A percentile compares a stretch with the other conserved stretches of the same genome.
Evolutionary conservation across 2,329 filamentous ascomycete species (phyloP).

Genomic region (Calonectria fujianensis): DNA sequence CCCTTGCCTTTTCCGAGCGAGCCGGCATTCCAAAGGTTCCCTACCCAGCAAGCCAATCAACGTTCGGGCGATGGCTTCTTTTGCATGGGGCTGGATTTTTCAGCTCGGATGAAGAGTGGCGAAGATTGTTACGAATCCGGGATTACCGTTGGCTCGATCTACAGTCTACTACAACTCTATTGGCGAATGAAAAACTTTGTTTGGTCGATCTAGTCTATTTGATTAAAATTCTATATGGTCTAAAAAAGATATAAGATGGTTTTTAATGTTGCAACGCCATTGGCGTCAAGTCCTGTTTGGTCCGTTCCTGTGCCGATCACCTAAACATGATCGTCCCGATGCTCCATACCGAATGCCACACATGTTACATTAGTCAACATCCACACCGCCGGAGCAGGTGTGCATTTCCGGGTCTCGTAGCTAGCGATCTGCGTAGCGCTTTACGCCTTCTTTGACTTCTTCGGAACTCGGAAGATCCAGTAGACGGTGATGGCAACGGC

Average conservation of each 20-base stretch:
- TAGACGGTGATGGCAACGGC: constrained; percentile 70
- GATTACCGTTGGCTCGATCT: background rate
- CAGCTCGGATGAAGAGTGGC: background rate
- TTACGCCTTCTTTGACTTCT: constrained; percentile 43
- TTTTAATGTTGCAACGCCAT: constrained; percentile 3
- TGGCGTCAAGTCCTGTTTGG: background rate
- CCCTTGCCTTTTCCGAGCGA: background rate
- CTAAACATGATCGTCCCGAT: background rate
- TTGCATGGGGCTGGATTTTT: background rate
- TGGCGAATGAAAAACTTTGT: constrained; percentile 10
- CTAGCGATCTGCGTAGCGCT: background rate
- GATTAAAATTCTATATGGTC: constrained; percentile 15
- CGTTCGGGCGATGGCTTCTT: no score
- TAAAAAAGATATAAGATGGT: constrained; percentile 1
- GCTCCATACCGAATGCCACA: constrained; percentile 1
- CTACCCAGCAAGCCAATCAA: no score
- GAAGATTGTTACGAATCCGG: background rate
- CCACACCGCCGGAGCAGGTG: background rate
- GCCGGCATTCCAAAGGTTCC: background rate
- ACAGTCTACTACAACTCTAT: background rate
- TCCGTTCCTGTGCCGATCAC: background rate
- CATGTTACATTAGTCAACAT: constrained; percentile 7
- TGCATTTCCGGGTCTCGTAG: background rate
- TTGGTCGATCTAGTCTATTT: constrained; percentile 10
- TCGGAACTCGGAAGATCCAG: constrained; percentile 64